Base-by-base conservation (phyloP, 2,329 filamentous ascomycete species). In the Fusarium setosum region DNA sequence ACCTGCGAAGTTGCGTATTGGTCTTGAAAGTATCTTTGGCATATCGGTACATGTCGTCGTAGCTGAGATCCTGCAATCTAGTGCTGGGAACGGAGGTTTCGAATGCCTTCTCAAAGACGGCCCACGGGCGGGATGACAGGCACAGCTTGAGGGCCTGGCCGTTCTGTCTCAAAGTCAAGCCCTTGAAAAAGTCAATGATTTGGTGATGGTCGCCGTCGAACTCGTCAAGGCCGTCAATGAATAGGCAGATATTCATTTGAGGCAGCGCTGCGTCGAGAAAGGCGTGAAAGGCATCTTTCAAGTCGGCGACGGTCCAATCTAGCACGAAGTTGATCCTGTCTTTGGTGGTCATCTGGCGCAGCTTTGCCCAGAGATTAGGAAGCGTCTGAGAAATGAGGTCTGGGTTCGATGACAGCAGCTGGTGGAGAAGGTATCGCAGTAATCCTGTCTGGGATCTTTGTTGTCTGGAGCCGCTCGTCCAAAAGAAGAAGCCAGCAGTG, bases 401-500 rank as follows among this genome's bases (percentile, higher is more conserved):
- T 1, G 61, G 70, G 13, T 73, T 63, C 4, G 56, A 53, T 0
- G 67, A 68, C 1, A 81, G 59, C 0, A 81, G 51, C 41, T 81
- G 77, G 51, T 79, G 73, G 0, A 81, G 63, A 1, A 80, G 68
- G 7, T 73, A 79, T 4, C 77, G 73, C 23, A 81, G 41, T 10
- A 81, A 57, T 0, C 79, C 79, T 1, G 72, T 73, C 38, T 77
- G 74, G 0, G 78, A 80, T 15, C 75, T 71, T 63, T 81, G 79
- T 29, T 77, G 76, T 18, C 71, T 63, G 1, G 76, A 77, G 5
- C 78, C 79, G 17, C 76, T 78, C 3, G 76, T 80, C 81, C 81
- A 84, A 56, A 84, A 82, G 61, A 81, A 84, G 68, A 79, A 83
- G 0, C 73, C 76, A 0, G 80, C 79, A 0, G 74, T 76, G 3